Conservation (phyloP, 73 alveolate species). For the Paramecium primaurelia region DNA sequence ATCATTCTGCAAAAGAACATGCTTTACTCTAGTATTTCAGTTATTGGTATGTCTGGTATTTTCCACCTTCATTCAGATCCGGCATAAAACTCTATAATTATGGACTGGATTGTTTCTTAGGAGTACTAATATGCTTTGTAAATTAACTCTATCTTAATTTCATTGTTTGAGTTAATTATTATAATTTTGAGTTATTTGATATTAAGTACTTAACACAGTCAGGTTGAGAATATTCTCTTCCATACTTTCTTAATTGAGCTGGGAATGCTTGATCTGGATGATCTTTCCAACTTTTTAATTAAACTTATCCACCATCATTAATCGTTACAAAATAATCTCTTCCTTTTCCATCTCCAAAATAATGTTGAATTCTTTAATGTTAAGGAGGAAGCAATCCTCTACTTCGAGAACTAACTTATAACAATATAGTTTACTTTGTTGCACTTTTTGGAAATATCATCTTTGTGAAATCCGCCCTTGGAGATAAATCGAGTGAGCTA, state of each 20-base stretch:
- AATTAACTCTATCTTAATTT: neutral
- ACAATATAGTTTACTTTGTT: neutral
- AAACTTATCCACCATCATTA: conserved; percentile 49
- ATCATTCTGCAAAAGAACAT: conserved; percentile 24
- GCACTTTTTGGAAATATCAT: conserved; percentile 28
- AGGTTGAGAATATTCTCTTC: conserved; percentile 8
- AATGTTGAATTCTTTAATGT: conserved; percentile 26
- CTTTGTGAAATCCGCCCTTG: neutral
- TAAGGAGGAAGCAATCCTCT: neutral
- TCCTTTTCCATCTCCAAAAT: conserved; percentile 49
- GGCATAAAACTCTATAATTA: neutral
- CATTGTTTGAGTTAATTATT: neutral
- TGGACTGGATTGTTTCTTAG: neutral
- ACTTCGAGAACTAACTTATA: neutral
- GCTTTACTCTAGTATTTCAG: conserved; percentile 43
- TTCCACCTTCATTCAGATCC: conserved; percentile 18
- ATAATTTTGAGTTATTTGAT: neutral
- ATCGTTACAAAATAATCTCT: conserved; percentile 23
- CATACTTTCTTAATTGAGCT: neutral
- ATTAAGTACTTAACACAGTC: neutral
- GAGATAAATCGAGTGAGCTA: neutral
- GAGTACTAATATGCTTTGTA: neutral
- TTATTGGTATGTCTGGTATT: conserved; percentile 15
- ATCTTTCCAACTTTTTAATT: neutral
- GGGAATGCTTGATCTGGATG: conserved; percentile 43